A percentile compares a stretch with the other conserved stretches of the same genome.
Conservation (phyloP, 2,329 filamentous ascomycete species). For the Rutstroemia sydowiana region DNA sequence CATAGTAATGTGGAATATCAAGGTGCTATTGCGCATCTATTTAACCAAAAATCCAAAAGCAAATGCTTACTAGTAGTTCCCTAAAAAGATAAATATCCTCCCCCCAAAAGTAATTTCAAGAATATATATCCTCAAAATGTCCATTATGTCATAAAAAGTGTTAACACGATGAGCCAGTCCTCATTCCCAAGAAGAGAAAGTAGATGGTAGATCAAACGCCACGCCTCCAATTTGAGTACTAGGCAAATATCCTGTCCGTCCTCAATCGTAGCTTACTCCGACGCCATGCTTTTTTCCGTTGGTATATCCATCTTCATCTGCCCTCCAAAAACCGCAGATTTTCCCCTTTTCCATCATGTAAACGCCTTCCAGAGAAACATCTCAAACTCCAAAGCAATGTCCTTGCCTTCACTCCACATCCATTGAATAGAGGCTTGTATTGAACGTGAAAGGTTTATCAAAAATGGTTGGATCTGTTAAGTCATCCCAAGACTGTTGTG, state of each 20-base stretch:
- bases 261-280: constrained; percentile 3
- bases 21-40: too few species aligned
- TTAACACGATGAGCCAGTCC: too few species aligned
- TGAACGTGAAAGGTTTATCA: constrained; percentile 46
- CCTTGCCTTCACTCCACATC: constrained; percentile 27
- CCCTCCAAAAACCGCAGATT: not conserved
- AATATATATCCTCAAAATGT: too few species aligned
- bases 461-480: constrained; percentile 38
- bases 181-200: too few species aligned
- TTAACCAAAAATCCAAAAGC: too few species aligned
- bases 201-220: not conserved
- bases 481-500: constrained; percentile 41
- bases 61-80: too few species aligned
- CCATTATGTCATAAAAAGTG: too few species aligned
- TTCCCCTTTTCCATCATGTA: constrained; percentile 5
- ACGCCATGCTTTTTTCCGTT: constrained; percentile 18
- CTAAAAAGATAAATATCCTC: too few species aligned
- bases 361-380: constrained; percentile 10
- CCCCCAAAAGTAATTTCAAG: too few species aligned
- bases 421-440: constrained; percentile 39
- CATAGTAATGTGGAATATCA: too few species aligned
- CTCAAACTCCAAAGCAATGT: constrained; percentile 11
- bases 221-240: constrained; percentile 5
- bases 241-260: constrained; percentile 1
- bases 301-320: constrained; percentile 12